A percentile compares a stretch with the other conserved stretches of the same genome.
Conservation (phyloP, 208 protist species). For the Leishmania tropica region DNA sequence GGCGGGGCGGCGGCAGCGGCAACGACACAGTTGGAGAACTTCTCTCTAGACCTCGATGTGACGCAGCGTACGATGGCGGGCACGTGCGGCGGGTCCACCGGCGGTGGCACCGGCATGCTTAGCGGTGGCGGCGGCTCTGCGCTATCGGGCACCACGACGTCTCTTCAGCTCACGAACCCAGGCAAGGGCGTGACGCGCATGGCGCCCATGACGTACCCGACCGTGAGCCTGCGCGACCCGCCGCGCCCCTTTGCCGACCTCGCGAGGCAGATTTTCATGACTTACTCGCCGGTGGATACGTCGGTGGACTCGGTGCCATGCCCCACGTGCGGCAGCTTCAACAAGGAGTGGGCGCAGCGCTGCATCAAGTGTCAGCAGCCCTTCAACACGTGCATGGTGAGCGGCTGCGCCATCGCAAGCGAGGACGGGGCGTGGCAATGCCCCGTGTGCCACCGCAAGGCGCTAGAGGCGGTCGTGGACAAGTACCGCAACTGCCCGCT, state of each 20-base stretch:
- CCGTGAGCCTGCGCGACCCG: conserved; percentile 72
- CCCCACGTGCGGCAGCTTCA: conserved; percentile 80
- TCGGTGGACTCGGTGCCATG: conserved; percentile 79
- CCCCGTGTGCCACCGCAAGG: conserved; percentile 81
- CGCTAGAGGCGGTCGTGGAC: conserved; percentile 75
- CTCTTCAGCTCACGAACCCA: conserved; percentile 77
- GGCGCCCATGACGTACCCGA: conserved; percentile 66
- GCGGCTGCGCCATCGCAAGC: conserved; percentile 74
- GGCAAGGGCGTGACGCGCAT: conserved; percentile 51
- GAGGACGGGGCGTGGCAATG: conserved; percentile 83
- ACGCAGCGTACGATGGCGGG: conserved; percentile 62
- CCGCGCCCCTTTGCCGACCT: conserved; percentile 88
- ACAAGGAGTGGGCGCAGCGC: conserved; percentile 89
- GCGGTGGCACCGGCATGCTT: conserved; percentile 13
- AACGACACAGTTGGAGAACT: conserved; percentile 58
- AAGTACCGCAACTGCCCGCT: conserved; percentile 90
- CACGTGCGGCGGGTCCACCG: conserved; percentile 25
- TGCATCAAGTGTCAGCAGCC: conserved; percentile 85
- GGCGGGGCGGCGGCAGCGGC: conserved; percentile 23
- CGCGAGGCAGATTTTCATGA: conserved; percentile 92
- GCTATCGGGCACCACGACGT: conserved; percentile 77
- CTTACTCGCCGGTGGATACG: conserved; percentile 83
- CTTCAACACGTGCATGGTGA: conserved; percentile 90
- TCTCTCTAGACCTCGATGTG: conserved; percentile 83
- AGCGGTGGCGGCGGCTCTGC: conserved; percentile 35